These are phyloP conservation scores for Pseudogymnoascus sp. DNA, from an alignment of 2,329 filamentous ascomycete species.

Conservation along the genomic window DNA sequence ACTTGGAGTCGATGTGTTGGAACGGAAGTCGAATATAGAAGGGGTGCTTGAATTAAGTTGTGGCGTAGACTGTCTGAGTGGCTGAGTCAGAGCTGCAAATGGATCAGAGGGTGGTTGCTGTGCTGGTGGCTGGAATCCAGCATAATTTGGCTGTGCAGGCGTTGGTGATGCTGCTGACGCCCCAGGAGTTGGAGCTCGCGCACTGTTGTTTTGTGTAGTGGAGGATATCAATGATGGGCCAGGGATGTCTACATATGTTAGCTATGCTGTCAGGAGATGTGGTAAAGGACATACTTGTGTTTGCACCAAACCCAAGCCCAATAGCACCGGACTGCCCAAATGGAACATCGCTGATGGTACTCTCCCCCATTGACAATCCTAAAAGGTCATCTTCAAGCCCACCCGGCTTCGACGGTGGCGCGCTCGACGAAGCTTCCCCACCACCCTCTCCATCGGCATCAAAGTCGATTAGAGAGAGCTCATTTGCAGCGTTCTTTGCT, in stretches of 20 bases:
- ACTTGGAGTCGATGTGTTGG: slow-evolving; percentile 19
- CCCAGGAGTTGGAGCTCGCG: slow-evolving; percentile 41
- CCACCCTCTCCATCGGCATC: slow-evolving; percentile 56
- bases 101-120: slow-evolving; percentile 47
- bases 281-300: slow-evolving; percentile 49
- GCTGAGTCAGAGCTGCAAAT: slow-evolving; percentile 43
- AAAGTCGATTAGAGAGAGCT: slow-evolving; percentile 91
- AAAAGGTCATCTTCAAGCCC: slow-evolving; percentile 85
- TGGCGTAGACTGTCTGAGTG: slow-evolving; percentile 36
- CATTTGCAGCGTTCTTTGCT: slow-evolving; percentile 59
- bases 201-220: slow-evolving; percentile 52
- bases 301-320: slow-evolving; percentile 68
- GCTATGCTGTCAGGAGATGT: background rate
- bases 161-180: slow-evolving; percentile 22
- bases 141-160: slow-evolving; percentile 34
- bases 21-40: slow-evolving; percentile 33
- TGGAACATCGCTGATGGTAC: slow-evolving; percentile 25
- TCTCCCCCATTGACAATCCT: slow-evolving; percentile 66
- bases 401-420: slow-evolving; percentile 43
- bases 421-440: slow-evolving; percentile 38
- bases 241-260: slow-evolving; percentile 48
- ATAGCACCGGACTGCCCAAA: slow-evolving; percentile 76
- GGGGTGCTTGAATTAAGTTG: slow-evolving; percentile 46
- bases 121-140: slow-evolving; percentile 41
- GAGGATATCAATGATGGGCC: slow-evolving; percentile 57